Conservation (phyloP, 2,329 filamentous ascomycete genomes). For the Ceratocystis alfenasii region DNA sequence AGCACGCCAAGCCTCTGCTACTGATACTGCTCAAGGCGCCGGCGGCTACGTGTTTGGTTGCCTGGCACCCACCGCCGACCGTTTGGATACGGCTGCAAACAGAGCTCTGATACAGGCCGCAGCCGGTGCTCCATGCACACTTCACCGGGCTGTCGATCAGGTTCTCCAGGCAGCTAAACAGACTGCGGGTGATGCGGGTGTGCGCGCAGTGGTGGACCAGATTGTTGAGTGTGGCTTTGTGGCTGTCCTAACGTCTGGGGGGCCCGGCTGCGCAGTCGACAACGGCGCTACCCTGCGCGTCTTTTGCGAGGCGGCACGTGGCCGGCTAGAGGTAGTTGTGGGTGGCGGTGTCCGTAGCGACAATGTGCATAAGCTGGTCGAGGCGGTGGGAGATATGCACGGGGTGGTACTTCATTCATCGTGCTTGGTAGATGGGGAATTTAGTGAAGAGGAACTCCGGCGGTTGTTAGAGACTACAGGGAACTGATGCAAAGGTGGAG, state of each 20-base stretch:
- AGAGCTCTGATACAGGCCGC: conserved; percentile 33
- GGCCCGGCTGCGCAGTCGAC: conserved; percentile 32
- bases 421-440: conserved; percentile 20
- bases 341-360: conserved; percentile 39
- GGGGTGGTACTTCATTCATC: conserved; percentile 23
- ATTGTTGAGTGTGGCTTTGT: conserved; percentile 37
- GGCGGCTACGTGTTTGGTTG: conserved; percentile 17
- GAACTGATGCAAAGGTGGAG: not conserved
- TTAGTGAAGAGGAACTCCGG: conserved; percentile 15
- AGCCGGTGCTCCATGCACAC: conserved; percentile 36
- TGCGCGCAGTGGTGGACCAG: conserved; percentile 28
- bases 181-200: not conserved
- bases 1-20: too few species aligned
- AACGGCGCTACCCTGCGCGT: conserved; percentile 32
- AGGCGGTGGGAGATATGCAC: conserved; percentile 1
- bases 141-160: conserved; percentile 46
- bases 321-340: conserved; percentile 37
- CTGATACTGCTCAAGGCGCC: too few species aligned
- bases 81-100: conserved; percentile 32
- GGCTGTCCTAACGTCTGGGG: conserved; percentile 43
- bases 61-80: not conserved
- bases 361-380: conserved; percentile 28
- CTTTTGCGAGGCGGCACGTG: conserved; percentile 29
- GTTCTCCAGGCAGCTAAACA: conserved; percentile 29
- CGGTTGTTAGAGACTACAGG: conserved; percentile 15